phyloP scores from a whole-genome alignment of 2,329 filamentous ascomycete species.

The Dactylellina cionopaga region DNA sequence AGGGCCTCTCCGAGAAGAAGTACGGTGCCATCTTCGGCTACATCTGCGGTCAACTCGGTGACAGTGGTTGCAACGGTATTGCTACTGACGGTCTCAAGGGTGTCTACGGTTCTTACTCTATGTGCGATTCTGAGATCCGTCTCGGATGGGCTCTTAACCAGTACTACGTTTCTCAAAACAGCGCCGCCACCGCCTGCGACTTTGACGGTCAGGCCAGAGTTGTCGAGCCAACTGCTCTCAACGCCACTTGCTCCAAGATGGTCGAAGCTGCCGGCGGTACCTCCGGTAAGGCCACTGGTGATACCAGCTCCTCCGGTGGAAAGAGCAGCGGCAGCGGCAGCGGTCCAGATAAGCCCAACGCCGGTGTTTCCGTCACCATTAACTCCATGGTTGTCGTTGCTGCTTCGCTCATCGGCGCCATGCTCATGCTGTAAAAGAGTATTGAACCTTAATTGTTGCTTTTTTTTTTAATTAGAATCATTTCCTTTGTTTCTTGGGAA shows the following conservation, averaged over 20 bases:
- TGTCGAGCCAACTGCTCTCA: slow-evolving; percentile 62
- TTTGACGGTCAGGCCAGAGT: slow-evolving; percentile 74
- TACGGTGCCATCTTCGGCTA: slow-evolving; percentile 77
- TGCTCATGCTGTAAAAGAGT: slow-evolving; percentile 66
- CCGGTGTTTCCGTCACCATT: slow-evolving; percentile 61
- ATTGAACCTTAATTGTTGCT: background rate
- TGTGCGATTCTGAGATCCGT: slow-evolving; percentile 77
- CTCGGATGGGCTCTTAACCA: slow-evolving; percentile 78
- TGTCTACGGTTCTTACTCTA: slow-evolving; percentile 79
- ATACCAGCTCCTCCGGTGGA: slow-evolving; percentile 58
- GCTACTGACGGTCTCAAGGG: slow-evolving; percentile 73
- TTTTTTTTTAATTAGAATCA: too few relatives aligned
- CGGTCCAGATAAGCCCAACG: slow-evolving; percentile 58
- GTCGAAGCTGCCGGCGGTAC: slow-evolving; percentile 71
- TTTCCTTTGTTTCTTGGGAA: too few relatives aligned
- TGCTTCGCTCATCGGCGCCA: slow-evolving; percentile 66
- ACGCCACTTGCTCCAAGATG: slow-evolving; percentile 68
- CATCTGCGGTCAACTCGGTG: slow-evolving; percentile 69
- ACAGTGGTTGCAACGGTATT: slow-evolving; percentile 73
- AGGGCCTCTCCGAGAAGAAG: slow-evolving; percentile 68
- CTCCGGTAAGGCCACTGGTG: slow-evolving; percentile 69
- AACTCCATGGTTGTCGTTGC: slow-evolving; percentile 63
- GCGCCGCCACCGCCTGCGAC: slow-evolving; percentile 70
- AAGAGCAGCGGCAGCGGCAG: slow-evolving; percentile 61
- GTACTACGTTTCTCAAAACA: slow-evolving; percentile 70